Conservation (phyloP, 1,284 basidiomycete species). For the Cutaneotrichosporon daszewskae region DNA sequence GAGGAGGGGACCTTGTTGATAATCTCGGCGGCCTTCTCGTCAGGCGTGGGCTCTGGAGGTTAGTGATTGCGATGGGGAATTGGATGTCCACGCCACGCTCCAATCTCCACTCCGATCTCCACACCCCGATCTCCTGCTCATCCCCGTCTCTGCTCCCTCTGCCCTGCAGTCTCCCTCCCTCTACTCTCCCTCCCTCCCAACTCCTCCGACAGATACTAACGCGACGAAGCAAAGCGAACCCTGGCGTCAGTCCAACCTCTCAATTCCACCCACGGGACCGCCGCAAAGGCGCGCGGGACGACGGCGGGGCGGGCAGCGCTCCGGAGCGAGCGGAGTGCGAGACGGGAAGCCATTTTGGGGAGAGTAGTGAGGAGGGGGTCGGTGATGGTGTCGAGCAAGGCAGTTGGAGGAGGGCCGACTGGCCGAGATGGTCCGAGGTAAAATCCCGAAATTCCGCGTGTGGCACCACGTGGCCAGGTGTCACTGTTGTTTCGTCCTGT, state of each 20-base stretch:
- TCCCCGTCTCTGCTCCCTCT: background rate
- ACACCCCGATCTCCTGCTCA: background rate
- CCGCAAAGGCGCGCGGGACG: background rate
- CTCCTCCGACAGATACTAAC: conserved; percentile 21
- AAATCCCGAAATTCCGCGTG: background rate
- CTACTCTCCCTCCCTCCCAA: background rate
- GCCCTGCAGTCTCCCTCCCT: background rate
- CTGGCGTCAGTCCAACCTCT: conserved; percentile 11
- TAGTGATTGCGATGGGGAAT: background rate
- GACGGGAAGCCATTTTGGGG: conserved; percentile 46
- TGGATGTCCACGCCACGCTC: background rate
- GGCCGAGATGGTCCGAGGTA: background rate
- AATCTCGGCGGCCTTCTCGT: conserved; percentile 82
- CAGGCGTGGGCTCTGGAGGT: conserved; percentile 55
- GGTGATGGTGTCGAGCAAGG: conserved; percentile 4
- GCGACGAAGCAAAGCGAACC: conserved; percentile 40
- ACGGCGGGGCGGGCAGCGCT: conserved; percentile 38
- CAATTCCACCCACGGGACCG: background rate
- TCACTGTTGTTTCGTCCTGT: background rate
- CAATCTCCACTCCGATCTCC: background rate
- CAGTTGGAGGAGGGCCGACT: background rate
- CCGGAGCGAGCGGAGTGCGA: conserved; percentile 47
- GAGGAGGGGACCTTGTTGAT: conserved; percentile 89
- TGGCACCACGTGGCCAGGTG: background rate
- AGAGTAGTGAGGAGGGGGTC: conserved; percentile 8